Evolutionary conservation across 352 stramenopile species (phyloP).

Genomic region (Phytopythium delawarense): DNA sequence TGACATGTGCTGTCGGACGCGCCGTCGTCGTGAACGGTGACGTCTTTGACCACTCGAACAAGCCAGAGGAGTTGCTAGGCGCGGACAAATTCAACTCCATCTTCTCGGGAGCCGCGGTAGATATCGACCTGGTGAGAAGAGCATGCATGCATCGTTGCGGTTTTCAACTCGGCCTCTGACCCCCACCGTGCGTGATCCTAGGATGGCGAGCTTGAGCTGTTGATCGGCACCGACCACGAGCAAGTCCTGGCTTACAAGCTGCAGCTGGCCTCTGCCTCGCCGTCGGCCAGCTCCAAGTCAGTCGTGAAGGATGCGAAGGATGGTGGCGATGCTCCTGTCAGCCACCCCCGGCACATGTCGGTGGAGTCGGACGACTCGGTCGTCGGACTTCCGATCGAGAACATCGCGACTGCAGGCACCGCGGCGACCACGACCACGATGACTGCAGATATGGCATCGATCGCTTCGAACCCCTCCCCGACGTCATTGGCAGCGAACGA

Average conservation of each 20-base stretch:
- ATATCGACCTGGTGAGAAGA: constrained; percentile 56
- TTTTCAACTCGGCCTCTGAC: neutral
- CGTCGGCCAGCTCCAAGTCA: neutral
- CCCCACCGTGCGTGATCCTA: constrained; percentile 11
- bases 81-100: constrained; percentile 66
- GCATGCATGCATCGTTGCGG: neutral
- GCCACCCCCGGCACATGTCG: neutral
- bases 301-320: neutral
- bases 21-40: constrained; percentile 49
- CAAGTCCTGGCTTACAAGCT: constrained; percentile 54
- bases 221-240: constrained; percentile 61
- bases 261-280: neutral
- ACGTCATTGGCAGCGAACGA: neutral
- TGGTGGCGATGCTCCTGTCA: neutral
- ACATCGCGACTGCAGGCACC: neutral
- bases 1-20: constrained; percentile 58
- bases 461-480: neutral
- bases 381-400: constrained; percentile 4
- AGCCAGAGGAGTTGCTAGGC: constrained; percentile 28
- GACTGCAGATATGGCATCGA: neutral
- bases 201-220: constrained; percentile 54
- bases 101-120: constrained; percentile 40
- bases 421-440: too few species aligned
- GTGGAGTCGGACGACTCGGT: neutral
- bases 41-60: constrained; percentile 26